These are phyloP conservation scores for Cylindrotheca closterium DNA, from an alignment of 108 stramenopile genomes.

Conservation along the genomic window DNA sequence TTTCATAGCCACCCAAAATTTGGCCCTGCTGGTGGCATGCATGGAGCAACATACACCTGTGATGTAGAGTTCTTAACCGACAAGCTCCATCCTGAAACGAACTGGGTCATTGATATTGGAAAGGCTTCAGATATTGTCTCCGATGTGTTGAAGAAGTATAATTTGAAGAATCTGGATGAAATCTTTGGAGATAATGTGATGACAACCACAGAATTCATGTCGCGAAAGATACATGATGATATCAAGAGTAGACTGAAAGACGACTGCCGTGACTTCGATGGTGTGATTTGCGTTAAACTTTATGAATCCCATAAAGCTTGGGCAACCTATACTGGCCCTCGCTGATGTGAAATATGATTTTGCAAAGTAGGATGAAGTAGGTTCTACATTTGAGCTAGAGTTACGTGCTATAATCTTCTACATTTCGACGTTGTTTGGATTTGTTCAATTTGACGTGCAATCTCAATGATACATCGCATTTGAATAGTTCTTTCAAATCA, in stretches of 20 bases:
- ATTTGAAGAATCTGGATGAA: conserved; percentile 91
- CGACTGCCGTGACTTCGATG: conserved; percentile 58
- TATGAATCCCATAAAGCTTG: conserved; percentile 95
- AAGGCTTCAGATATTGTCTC: conserved; percentile 72
- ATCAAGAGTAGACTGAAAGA: conserved; percentile 20
- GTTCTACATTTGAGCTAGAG: too few relatives aligned
- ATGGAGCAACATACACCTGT: conserved; percentile 93
- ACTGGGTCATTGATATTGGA: conserved; percentile 96
- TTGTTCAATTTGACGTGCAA: conserved; percentile 63
- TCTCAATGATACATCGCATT: conserved; percentile 53
- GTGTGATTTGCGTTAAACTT: conserved; percentile 82
- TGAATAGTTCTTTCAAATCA: conserved; percentile 66
- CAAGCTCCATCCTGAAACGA: conserved; percentile 57
- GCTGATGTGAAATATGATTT: background rate
- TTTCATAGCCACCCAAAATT: conserved; percentile 84
- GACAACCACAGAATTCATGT: conserved; percentile 96
- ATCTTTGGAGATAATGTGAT: conserved; percentile 76
- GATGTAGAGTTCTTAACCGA: conserved; percentile 84
- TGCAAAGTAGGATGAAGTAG: too few relatives aligned
- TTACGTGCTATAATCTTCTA: conserved; percentile 2
- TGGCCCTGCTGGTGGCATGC: conserved; percentile 90
- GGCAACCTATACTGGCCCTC: conserved; percentile 77
- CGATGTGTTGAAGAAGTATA: conserved; percentile 77
- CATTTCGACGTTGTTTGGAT: conserved; percentile 31
- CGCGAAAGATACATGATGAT: conserved; percentile 56